Conservation (phyloP, 2,329 filamentous ascomycete genomes). For the Talaromyces sp. region DNA sequence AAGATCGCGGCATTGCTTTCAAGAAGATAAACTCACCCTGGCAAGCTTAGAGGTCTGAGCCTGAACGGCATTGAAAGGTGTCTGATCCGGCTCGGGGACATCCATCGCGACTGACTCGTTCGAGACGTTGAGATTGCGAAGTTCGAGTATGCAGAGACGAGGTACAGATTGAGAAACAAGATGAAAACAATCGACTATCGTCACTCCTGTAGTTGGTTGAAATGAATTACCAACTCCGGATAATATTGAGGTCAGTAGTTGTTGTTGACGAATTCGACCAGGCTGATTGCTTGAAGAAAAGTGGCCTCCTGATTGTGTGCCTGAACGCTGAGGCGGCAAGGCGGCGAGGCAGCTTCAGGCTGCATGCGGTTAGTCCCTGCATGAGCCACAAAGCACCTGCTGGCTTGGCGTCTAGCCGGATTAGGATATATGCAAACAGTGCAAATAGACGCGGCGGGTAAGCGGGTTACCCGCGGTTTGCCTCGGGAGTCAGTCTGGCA, state of each 20-base stretch:
- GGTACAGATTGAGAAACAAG: not conserved
- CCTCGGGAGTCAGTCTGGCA: conserved; percentile 8
- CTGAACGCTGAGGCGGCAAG: not conserved
- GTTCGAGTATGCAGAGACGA: not conserved
- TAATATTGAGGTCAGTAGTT: not conserved
- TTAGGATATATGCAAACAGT: conserved; percentile 13
- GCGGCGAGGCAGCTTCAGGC: not conserved
- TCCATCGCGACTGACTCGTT: conserved; percentile 63
- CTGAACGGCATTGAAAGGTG: conserved; percentile 85
- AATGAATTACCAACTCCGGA: not conserved
- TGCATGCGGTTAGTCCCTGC: not conserved
- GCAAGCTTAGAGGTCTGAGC: conserved; percentile 66
- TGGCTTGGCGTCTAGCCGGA: not conserved
- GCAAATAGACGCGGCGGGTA: conserved; percentile 9
- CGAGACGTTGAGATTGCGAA: not conserved
- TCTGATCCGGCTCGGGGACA: conserved; percentile 80
- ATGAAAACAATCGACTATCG: not conserved
- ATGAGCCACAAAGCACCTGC: conserved; percentile 18
- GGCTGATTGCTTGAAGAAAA: conserved; percentile 5
- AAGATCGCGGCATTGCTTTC: not conserved
- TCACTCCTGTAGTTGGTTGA: not conserved
- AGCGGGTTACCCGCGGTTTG: conserved; percentile 20
- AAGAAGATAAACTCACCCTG: conserved; percentile 35
- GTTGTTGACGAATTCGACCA: conserved; percentile 5
- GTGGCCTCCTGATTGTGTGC: conserved; percentile 11